Conservation (phyloP, 1,284 basidiomycete genomes). For the Xerocomus amazonicus region DNA sequence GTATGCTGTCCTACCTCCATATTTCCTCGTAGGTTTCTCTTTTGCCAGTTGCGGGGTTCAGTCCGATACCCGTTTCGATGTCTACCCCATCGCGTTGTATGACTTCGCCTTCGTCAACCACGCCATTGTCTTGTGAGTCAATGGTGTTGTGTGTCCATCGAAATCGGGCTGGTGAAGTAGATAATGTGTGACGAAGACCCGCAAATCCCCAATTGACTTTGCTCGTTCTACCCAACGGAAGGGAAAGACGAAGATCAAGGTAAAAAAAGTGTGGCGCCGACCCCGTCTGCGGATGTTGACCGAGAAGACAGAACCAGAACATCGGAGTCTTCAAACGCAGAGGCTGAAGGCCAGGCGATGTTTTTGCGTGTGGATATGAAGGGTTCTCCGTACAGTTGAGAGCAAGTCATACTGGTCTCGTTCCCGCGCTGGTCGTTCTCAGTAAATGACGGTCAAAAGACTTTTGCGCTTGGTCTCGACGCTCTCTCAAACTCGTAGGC, state of each 20-base stretch:
- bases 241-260: constrained; percentile 30
- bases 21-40: constrained; percentile 25
- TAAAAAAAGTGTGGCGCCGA: constrained; percentile 20
- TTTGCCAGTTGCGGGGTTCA: constrained; percentile 23
- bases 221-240: constrained; percentile 18
- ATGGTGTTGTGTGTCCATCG: constrained; percentile 21
- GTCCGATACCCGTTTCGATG: constrained; percentile 24
- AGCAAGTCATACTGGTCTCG: background rate
- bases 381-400: constrained; percentile 18
- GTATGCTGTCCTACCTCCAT: constrained; percentile 17
- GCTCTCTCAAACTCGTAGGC: background rate
- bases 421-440: no score
- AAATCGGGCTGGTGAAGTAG: constrained; percentile 11
- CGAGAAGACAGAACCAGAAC: constrained; percentile 30
- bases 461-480: background rate
- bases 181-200: constrained; percentile 23
- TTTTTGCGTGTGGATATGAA: constrained; percentile 24
- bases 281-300: constrained; percentile 14
- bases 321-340: constrained; percentile 25
- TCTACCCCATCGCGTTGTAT: constrained; percentile 21
- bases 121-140: constrained; percentile 20
- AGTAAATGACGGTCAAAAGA: background rate
- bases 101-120: constrained; percentile 22
- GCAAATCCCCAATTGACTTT: constrained; percentile 25
- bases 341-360: constrained; percentile 22